A percentile compares a stretch with the other conserved stretches of the same genome.
phyloP scores from a whole-genome alignment of 169 alveolate genomes.

The Plasmodium vivax region DNA sequence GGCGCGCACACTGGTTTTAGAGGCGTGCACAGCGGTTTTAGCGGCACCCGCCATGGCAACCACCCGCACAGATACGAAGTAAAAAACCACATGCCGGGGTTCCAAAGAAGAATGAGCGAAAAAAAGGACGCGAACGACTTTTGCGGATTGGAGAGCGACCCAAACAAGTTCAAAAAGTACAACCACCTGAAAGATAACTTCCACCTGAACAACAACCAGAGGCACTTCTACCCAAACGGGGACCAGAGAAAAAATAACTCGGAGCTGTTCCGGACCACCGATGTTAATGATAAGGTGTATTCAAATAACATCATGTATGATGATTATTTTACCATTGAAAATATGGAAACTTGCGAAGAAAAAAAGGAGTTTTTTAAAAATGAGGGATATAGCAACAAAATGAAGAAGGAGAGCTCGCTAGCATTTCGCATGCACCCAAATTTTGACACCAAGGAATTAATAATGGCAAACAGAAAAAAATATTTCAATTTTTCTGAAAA shows the following conservation, averaged over 20 bases:
- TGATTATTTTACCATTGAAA: slow-evolving; percentile 73
- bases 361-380: slow-evolving; percentile 56
- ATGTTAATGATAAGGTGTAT: slow-evolving; percentile 27
- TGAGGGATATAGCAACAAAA: slow-evolving; percentile 12
- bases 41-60: neutral
- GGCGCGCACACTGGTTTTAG: neutral
- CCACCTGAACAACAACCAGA: slow-evolving; percentile 41
- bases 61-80: slow-evolving; percentile 19
- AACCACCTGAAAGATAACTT: slow-evolving; percentile 64
- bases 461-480: slow-evolving; percentile 14
- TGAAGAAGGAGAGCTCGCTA: neutral
- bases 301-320: slow-evolving; percentile 69
- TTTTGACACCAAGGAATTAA: slow-evolving; percentile 6
- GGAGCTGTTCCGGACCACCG: slow-evolving; percentile 14
- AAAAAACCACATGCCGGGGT: neutral
- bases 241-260: slow-evolving; percentile 48
- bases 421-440: neutral
- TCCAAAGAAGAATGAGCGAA: neutral
- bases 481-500: slow-evolving; percentile 4
- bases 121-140: slow-evolving; percentile 5
- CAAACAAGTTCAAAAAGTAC: slow-evolving; percentile 48
- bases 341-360: slow-evolving; percentile 59
- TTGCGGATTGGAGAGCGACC: slow-evolving; percentile 10
- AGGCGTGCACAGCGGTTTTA: neutral
- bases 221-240: slow-evolving; percentile 14